Base-by-base conservation (phyloP, 805 yeast genomes). In the Dipodascopsis tothii region DNA sequence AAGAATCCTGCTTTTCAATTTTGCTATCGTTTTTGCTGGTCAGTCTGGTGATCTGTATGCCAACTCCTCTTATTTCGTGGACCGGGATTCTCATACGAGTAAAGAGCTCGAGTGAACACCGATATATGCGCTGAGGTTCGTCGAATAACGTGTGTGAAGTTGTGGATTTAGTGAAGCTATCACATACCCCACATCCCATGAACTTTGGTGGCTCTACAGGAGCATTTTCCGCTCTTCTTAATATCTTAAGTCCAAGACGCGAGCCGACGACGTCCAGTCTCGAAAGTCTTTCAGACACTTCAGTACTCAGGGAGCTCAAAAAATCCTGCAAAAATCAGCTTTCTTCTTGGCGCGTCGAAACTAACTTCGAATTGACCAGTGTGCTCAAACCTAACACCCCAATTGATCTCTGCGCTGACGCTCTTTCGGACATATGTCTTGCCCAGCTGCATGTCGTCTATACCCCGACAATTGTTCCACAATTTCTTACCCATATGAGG, bases 181-280 rank as follows among this genome's bases (percentile, higher is more conserved):
- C 85, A 61, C 95, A 85, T 11, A 60, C 60, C 0, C 98, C 97
- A 77, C 82, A 77, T 0, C 98, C 98, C 56, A 92, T 51, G 60
- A 67, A 80, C 57, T 90, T 92, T 1, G 82, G 73, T 0, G 96
- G 84, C 17, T 77, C 76, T 2, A 80, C 60, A 0, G 94, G 88
- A 0, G 94, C 94, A 44, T 68, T 71, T 1, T 67, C 64, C 2
- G 82, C 75, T 37, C 94, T 66, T 43, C 70, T 69, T 42, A 87
- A 80, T 3, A 88, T 53, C 53, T 80, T 82, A 33, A 88, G 62
- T 0, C 83, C 74, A 2, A 87, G 45, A n/a, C 65, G 71, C 0
- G 79, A 68, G 0, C 86, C 85, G 21, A 66, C 57, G 56, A 72
- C 66, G 2, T 69, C 62, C 21, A 77, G 54, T 16, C 66, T 69